These are phyloP conservation scores for Annulohypoxylon truncatum DNA, from an alignment of 2,329 filamentous ascomycete genomes.

Conservation along the genomic window DNA sequence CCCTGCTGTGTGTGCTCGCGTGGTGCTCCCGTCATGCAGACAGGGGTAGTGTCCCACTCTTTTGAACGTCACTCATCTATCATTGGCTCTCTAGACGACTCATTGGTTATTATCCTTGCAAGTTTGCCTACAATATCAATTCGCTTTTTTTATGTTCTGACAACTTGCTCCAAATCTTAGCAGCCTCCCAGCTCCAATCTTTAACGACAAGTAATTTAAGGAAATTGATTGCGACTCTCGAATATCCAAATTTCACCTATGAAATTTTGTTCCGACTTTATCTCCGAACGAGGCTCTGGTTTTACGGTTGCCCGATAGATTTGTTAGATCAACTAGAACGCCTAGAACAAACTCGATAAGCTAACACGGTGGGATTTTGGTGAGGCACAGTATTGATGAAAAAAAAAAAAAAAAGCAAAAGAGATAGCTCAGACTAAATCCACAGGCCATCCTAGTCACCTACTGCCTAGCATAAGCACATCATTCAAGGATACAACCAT, in stretches of 20 bases:
- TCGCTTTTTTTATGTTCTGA: constrained; percentile 27
- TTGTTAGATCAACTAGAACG: background rate
- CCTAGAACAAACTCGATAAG: background rate
- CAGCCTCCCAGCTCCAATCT: constrained; percentile 24
- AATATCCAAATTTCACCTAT: background rate
- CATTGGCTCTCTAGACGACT: constrained; percentile 37
- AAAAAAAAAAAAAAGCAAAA: background rate
- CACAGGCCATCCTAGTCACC: background rate
- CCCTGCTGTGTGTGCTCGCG: constrained; percentile 27
- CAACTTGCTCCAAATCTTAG: constrained; percentile 18
- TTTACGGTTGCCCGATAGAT: background rate
- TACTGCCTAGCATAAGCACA: constrained; percentile 10
- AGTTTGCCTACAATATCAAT: constrained; percentile 44
- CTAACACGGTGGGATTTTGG: constrained; percentile 3
- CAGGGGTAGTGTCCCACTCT: constrained; percentile 26
- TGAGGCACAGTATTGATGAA: background rate
- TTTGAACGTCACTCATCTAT: constrained; percentile 41
- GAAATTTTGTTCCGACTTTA: background rate
- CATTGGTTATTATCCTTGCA: constrained; percentile 38
- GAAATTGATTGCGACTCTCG: constrained; percentile 5
- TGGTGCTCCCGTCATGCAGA: constrained; percentile 34
- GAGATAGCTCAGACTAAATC: background rate
- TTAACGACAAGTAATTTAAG: constrained; percentile 6
- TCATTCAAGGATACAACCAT: constrained; percentile 7
- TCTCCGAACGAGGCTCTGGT: background rate